Evolutionary conservation across 306 rosid genomes (phyloP).

Genomic region (Prunus campanulata): DNA sequence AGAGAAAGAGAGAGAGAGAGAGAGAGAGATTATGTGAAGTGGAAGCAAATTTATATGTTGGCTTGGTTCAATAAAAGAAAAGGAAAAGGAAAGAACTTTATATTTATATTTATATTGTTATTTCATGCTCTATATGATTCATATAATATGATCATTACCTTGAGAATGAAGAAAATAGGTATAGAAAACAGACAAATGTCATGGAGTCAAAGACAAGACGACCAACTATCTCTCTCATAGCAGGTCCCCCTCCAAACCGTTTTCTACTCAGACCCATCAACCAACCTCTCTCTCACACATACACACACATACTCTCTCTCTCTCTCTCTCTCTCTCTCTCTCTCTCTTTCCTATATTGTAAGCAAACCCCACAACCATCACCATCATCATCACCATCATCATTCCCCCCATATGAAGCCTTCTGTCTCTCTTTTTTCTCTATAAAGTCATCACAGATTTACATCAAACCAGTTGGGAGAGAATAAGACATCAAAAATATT

Average conservation of each 20-base stretch:
- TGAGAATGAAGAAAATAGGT: constrained; percentile 62
- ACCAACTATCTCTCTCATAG: constrained; percentile 42
- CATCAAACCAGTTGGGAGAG: constrained; percentile 53
- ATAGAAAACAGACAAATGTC: constrained; percentile 28
- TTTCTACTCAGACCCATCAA: constrained; percentile 92
- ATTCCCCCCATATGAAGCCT: constrained; percentile 74
- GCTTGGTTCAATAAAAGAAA: constrained; percentile 59
- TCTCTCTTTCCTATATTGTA: constrained; percentile 71
- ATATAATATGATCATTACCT: constrained; percentile 34
- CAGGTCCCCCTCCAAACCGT: constrained; percentile 95
- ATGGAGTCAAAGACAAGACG: constrained; percentile 92
- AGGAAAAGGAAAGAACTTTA: not conserved
- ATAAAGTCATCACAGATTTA: constrained; percentile 44
- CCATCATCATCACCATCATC: constrained; percentile 56
- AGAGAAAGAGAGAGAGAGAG: constrained; percentile 16
- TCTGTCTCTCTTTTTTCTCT: constrained; percentile 36
- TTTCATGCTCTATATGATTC: not conserved
- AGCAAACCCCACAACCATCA: constrained; percentile 95
- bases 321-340: constrained; percentile 13
- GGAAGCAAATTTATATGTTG: constrained; percentile 72
- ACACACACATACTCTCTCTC: constrained; percentile 33
- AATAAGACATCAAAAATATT: constrained; percentile 1
- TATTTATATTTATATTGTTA: not conserved
- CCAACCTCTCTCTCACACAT: constrained; percentile 39
- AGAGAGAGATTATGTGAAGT: constrained; percentile 68